Conservation (phyloP, 1,284 basidiomycete genomes). For the Testicularia cyperi region DNA sequence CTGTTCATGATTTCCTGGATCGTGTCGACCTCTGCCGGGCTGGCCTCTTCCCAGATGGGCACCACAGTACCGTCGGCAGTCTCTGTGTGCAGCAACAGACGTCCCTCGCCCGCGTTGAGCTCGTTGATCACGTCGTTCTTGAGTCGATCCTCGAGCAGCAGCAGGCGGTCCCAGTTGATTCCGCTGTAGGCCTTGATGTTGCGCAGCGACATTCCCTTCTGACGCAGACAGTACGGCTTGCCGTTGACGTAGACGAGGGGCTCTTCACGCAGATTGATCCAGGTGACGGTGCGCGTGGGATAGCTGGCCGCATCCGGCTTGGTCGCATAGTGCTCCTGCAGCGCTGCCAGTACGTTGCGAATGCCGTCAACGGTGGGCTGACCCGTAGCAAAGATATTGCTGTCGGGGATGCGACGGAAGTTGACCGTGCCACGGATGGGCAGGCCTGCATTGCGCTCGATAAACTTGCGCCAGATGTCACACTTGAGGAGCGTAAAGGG, state of each 20-base stretch:
- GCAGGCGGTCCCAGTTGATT: constrained; percentile 52
- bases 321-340: constrained; percentile 39
- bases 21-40: constrained; percentile 75
- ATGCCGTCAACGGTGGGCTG: constrained; percentile 92
- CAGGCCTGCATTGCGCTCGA: constrained; percentile 33
- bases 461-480: constrained; percentile 58
- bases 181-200: constrained; percentile 57
- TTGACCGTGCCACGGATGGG: constrained; percentile 84
- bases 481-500: constrained; percentile 55
- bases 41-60: constrained; percentile 92
- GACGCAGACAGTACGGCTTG: constrained; percentile 64
- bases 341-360: constrained; percentile 71
- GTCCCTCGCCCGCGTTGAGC: constrained; percentile 77
- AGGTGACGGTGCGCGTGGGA: constrained; percentile 66
- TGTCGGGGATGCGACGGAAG: constrained; percentile 80
- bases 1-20: constrained; percentile 83
- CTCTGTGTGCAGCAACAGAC: constrained; percentile 87
- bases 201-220: constrained; percentile 53
- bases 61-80: constrained; percentile 82
- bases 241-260: constrained; percentile 94
- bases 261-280: constrained; percentile 86
- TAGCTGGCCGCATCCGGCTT: constrained; percentile 12
- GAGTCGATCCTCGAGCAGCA: constrained; percentile 75
- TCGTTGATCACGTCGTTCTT: constrained; percentile 86
- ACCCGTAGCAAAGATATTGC: constrained; percentile 70